These are phyloP conservation scores for Mycena capillaripes DNA, from an alignment of 768 basidiomycete genomes.

Conservation along the genomic window DNA sequence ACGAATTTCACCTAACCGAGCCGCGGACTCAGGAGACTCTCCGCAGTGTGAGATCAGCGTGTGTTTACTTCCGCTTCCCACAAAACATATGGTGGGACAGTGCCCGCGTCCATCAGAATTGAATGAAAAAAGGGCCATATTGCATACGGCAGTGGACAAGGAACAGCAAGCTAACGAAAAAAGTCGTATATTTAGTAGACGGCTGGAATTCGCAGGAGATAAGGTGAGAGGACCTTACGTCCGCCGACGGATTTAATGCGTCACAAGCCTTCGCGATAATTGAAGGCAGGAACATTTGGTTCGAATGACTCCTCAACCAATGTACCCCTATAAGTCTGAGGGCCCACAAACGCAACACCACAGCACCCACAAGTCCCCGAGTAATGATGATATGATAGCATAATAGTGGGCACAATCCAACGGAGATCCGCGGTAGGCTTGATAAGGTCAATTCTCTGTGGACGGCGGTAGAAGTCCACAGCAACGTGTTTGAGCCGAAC, in stretches of 20 bases:
- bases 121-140: background rate
- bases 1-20: background rate
- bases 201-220: constrained; percentile 22
- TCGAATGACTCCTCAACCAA: background rate
- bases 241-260: constrained; percentile 5
- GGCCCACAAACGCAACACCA: background rate
- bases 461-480: background rate
- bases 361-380: constrained; percentile 26
- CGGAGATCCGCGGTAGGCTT: constrained; percentile 21
- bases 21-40: background rate
- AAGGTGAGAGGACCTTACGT: constrained; percentile 21
- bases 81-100: constrained; percentile 6
- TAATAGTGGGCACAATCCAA: too few species aligned
- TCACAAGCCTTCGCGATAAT: too few species aligned
- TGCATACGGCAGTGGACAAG: background rate
- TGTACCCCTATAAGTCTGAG: background rate
- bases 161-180: background rate
- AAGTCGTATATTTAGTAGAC: constrained; percentile 10
- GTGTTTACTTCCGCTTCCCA: constrained; percentile 13
- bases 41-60: background rate
- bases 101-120: constrained; percentile 20
- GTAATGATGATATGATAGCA: background rate
- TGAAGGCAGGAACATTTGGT: background rate
- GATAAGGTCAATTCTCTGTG: constrained; percentile 1
- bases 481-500: background rate